Conservation (phyloP, 805 yeast species). For the Yarrowia yakushimensis region DNA sequence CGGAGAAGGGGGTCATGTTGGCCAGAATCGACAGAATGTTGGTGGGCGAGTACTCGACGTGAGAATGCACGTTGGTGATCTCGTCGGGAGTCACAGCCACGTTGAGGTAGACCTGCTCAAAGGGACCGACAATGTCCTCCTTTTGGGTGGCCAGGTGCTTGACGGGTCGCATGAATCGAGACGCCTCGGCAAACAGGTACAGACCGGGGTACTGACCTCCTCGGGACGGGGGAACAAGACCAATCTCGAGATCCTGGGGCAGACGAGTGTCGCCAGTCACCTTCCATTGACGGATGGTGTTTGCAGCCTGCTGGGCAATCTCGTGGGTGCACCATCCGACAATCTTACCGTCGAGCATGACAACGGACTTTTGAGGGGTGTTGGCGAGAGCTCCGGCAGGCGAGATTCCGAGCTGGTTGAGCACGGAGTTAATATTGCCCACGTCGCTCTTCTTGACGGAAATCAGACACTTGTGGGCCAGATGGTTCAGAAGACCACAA, state of each 20-base stretch:
- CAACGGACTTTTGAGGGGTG: constrained; percentile 84
- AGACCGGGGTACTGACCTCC: constrained; percentile 98
- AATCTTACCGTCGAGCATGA: constrained; percentile 87
- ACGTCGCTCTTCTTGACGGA: constrained; percentile 76
- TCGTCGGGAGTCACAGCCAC: constrained; percentile 93
- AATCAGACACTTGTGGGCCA: constrained; percentile 90
- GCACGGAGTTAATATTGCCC: constrained; percentile 60
- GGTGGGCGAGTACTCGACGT: constrained; percentile 93
- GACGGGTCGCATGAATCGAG: constrained; percentile 96
- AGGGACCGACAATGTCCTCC: constrained; percentile 89
- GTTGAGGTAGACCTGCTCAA: constrained; percentile 96
- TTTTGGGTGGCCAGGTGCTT: constrained; percentile 82
- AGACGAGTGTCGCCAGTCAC: constrained; percentile 73
- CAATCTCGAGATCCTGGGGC: constrained; percentile 85
- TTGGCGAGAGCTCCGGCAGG: constrained; percentile 78
- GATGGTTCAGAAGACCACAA: constrained; percentile 95
- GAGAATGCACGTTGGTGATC: constrained; percentile 77
- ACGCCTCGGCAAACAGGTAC: constrained; percentile 82
- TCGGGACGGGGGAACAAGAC: constrained; percentile 92
- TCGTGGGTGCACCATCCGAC: constrained; percentile 93
- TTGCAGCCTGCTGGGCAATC: constrained; percentile 81
- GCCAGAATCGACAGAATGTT: constrained; percentile 92
- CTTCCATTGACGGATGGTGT: constrained; percentile 88
- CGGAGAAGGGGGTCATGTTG: constrained; percentile 95
- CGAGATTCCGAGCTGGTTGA: constrained; percentile 72